Evolutionary conservation across 305 asterid genomes (phyloP).

Genomic region (Fraxinus xanthoxyloides): DNA sequence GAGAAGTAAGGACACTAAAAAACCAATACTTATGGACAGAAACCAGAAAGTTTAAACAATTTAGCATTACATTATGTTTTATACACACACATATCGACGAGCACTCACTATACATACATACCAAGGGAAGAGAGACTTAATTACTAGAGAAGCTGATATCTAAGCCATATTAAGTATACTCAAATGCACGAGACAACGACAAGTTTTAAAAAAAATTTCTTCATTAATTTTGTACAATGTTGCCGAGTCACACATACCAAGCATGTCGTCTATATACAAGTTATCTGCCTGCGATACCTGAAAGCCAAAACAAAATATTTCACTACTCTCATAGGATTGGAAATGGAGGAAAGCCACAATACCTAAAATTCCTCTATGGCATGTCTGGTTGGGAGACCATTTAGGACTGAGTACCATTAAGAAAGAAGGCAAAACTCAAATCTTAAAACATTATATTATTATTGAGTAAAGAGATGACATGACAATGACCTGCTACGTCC

Average conservation of each 20-base stretch:
- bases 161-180: slow-evolving; percentile 1
- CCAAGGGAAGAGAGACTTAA: slow-evolving; percentile 13
- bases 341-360: neutral
- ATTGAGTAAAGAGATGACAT: neutral
- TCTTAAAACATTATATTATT: neutral
- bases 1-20: neutral
- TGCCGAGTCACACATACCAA: neutral
- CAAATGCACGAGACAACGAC: neutral
- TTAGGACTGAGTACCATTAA: neutral
- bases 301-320: slow-evolving; percentile 6
- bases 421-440: neutral
- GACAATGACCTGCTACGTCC: slow-evolving; percentile 41
- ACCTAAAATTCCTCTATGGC: neutral
- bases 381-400: neutral
- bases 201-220: neutral
- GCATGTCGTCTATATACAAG: slow-evolving; percentile 19
- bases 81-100: slow-evolving; percentile 28
- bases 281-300: slow-evolving; percentile 22
- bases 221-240: neutral
- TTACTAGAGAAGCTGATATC: slow-evolving; percentile 13
- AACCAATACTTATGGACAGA: neutral
- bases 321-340: neutral
- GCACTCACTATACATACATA: slow-evolving; percentile 25
- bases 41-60: neutral
- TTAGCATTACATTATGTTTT: slow-evolving; percentile 17